Evolutionary conservation across 768 basidiomycete species (phyloP), one percentile per base, ranked within the genome.

Genomic region (Naganishia kalamii): DNA sequence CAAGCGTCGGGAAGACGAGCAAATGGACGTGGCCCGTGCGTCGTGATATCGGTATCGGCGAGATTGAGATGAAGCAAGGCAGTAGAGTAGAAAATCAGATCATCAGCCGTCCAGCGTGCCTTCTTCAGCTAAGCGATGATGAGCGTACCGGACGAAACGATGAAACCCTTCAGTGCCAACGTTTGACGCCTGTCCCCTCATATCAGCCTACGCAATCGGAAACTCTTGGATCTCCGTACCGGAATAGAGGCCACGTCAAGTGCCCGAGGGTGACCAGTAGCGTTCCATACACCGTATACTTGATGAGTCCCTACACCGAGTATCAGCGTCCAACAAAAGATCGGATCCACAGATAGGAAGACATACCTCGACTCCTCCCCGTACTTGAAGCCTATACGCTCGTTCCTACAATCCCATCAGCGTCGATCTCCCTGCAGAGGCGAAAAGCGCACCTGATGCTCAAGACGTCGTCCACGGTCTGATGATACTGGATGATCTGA

Each of bases 111-210:
- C n/a, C n/a, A n/a, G n/a, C n/a, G n/a, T n/a, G n/a, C n/a, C n/a
- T n/a, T n/a, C n/a, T n/a, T n/a, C n/a, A n/a, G n/a, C n/a, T n/a
- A n/a, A n/a, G n/a, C n/a, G 44, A 17, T 48, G 37, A 29, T 43
- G 49, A 25, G 81, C 85, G 70, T 72, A n/a, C 29, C 48, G 1
- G 54, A 63, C 21, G 35, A 60, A 50, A 66, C 32, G 47, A 60
- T 65, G 32, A 89, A 92, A 1, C 83, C 85, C 76, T 92, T 92
- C 81, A 90, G 85, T 3, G 88, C 84, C 21, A 89, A 81, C 0
- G 88, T 88, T 76, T 90, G 90, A 23, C 87, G 85, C 68, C 90
- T 90, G 68, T 51, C 6, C 8, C 10, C 10, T 49, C 40, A 19
- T 63, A n/a, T n/a, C n/a, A n/a, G n/a, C n/a, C n/a, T n/a, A n/a